Conservation (phyloP, 371 early-diverging fungal genomes). For the Chytridium lagenaria region DNA sequence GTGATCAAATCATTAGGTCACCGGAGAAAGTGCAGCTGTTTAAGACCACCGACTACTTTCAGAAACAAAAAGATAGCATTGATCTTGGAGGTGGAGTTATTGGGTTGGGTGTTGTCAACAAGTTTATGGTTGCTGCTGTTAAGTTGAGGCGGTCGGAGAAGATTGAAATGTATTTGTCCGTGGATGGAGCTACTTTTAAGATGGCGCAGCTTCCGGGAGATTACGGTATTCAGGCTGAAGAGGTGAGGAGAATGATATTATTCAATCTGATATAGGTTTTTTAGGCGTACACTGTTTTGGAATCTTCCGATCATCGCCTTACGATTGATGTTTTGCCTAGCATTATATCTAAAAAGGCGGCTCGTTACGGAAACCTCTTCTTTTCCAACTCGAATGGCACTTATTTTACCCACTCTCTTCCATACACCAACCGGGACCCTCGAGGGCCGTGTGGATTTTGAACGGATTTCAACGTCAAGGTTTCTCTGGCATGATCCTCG, state of each 20-base stretch:
- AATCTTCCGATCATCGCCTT: slow-evolving; percentile 70
- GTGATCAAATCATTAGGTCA: slow-evolving; percentile 40
- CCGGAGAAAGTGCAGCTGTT: slow-evolving; percentile 64
- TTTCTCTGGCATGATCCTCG: slow-evolving; percentile 81
- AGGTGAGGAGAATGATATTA: neutral
- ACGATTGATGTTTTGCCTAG: slow-evolving; percentile 68
- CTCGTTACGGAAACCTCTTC: slow-evolving; percentile 72
- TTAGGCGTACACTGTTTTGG: slow-evolving; percentile 78
- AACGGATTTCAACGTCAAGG: slow-evolving; percentile 73
- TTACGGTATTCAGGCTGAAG: neutral
- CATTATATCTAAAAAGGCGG: slow-evolving; percentile 36
- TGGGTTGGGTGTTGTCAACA: slow-evolving; percentile 68
- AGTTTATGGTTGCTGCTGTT: slow-evolving; percentile 74
- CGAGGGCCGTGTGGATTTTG: slow-evolving; percentile 85
- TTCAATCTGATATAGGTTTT: slow-evolving; percentile 11
- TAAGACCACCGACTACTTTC: slow-evolving; percentile 67
- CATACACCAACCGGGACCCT: slow-evolving; percentile 79
- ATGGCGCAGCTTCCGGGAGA: slow-evolving; percentile 67
- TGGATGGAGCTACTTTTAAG: slow-evolving; percentile 69
- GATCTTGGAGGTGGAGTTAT: slow-evolving; percentile 58
- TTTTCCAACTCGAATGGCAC: slow-evolving; percentile 90
- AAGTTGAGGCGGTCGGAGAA: slow-evolving; percentile 39
- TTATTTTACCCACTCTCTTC: slow-evolving; percentile 77
- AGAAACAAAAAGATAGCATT: slow-evolving; percentile 55
- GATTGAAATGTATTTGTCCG: slow-evolving; percentile 64